Evolutionary conservation across 805 yeast genomes (phyloP), one percentile per base, ranked within the genome.

Genomic region (Yarrowia osloensis): DNA sequence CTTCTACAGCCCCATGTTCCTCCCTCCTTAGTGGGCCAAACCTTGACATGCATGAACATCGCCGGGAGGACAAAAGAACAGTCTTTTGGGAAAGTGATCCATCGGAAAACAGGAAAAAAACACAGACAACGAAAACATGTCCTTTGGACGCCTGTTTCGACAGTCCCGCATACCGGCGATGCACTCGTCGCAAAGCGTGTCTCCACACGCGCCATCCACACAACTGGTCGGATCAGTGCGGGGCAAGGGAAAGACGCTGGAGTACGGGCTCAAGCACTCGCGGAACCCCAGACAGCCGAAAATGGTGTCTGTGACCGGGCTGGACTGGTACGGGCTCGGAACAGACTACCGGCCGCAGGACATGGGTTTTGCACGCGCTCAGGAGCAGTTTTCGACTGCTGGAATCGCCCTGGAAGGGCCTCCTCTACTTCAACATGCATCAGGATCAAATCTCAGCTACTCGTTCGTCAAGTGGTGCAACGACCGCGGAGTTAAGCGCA

Each of bases 101-200:
- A 24, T 24, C 28, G 19, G 12, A 24, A 22, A 44, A 44, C 5
- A n/a, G 2, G 19, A 15, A 21, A 21, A 4, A n/a, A n/a, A n/a
- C n/a, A n/a, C n/a, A n/a, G n/a, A n/a, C n/a, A n/a, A n/a, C 24
- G 11, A 22, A 57, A 11, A 39, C n/a, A 57, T 57, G 63, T 57
- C 63, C 63, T 57, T 57, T 28, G 63, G 63, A 21, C 63, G 63
- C 37, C 63, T 57, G 63, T 57, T 57, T 40, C 63, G 63, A n/a
- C 63, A 57, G 49, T 57, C 63, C 22, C 49, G 63, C 63, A 39
- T 57, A 40, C 63, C 63, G 47, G 19, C 63, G 19, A 19, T 40
- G 35, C 37, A 15, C 63, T 9, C 49, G 31, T 9, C 49, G 21
- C 26, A 7, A 15, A 24, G 3, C 6, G 31, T 17, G 13, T 46